Percentiles rank a stretch among this genome's conserved stretches.
Conservation (phyloP, 495 filamentous ascomycete species). For the Hypoxylon crocopeplum region DNA sequence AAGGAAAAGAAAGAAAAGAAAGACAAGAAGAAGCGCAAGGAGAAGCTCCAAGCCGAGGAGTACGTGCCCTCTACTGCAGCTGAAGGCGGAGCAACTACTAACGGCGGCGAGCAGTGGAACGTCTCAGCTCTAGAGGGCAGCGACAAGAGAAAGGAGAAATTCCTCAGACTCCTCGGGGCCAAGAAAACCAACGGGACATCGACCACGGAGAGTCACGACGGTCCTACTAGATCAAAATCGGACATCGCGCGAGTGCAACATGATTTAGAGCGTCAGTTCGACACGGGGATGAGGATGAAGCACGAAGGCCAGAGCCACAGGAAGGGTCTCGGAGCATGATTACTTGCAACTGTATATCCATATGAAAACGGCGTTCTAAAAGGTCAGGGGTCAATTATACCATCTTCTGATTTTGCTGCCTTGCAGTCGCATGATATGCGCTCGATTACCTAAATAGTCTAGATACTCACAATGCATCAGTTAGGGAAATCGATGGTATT, state of each 20-base stretch:
- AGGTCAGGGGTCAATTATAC: slow-evolving; percentile 27
- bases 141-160: slow-evolving; percentile 59
- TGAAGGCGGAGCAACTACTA: slow-evolving; percentile 17
- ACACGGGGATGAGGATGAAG: slow-evolving; percentile 64
- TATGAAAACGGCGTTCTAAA: slow-evolving; percentile 28
- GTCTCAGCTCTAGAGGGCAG: slow-evolving; percentile 59
- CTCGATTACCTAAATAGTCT: neutral
- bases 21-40: slow-evolving; percentile 34
- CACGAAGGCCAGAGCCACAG: slow-evolving; percentile 57
- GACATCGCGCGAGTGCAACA: slow-evolving; percentile 53
- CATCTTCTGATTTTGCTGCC: slow-evolving; percentile 15
- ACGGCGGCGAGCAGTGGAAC: slow-evolving; percentile 55
- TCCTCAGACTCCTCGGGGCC: slow-evolving; percentile 62
- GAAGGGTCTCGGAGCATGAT: slow-evolving; percentile 62
- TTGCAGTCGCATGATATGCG: slow-evolving; percentile 2
- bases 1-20: slow-evolving; percentile 42
- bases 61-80: slow-evolving; percentile 17
- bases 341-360: slow-evolving; percentile 5
- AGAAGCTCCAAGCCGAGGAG: slow-evolving; percentile 33
- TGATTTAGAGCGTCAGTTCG: slow-evolving; percentile 66
- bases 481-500: slow-evolving; percentile 3
- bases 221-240: slow-evolving; percentile 28
- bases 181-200: slow-evolving; percentile 44
- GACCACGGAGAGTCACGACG: slow-evolving; percentile 10
- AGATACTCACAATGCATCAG: neutral